Evolutionary conservation across 805 yeast species (phyloP).

Genomic region (Myxozyma lipomycoides): DNA sequence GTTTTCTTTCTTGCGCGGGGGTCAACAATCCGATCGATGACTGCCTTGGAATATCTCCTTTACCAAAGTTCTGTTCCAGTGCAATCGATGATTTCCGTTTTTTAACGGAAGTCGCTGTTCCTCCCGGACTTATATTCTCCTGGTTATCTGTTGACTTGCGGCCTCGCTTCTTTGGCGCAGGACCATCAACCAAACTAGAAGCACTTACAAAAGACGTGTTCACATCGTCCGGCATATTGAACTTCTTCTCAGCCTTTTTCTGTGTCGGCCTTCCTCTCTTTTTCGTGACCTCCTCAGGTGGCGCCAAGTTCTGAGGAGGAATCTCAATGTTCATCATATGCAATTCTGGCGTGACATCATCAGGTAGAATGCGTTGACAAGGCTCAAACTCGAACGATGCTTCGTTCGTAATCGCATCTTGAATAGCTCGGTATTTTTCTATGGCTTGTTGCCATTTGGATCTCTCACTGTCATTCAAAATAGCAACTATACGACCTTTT

Average conservation of each 20-base stretch:
- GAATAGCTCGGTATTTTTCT: constrained; percentile 77
- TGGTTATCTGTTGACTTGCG: constrained; percentile 1
- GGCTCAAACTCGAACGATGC: constrained; percentile 47
- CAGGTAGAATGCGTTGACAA: constrained; percentile 59
- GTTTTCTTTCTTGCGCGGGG: background rate
- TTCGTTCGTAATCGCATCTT: constrained; percentile 45
- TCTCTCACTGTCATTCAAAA: constrained; percentile 75
- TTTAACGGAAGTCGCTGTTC: background rate
- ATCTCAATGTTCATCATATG: constrained; percentile 55
- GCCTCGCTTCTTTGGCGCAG: constrained; percentile 5
- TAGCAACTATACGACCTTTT: constrained; percentile 73
- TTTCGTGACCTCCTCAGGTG: constrained; percentile 10
- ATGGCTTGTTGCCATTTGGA: constrained; percentile 76
- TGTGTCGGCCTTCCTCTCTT: constrained; percentile 1
- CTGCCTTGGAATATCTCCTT: constrained; percentile 7
- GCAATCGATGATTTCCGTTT: background rate
- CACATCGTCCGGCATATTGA: constrained; percentile 29
- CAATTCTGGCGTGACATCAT: constrained; percentile 51
- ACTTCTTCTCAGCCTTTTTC: constrained; percentile 16
- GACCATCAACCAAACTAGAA: background rate
- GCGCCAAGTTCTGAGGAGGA: constrained; percentile 62
- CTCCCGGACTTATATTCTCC: background rate
- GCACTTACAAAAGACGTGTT: constrained; percentile 22
- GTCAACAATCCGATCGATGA: background rate
- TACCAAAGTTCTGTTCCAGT: background rate